Evolutionary conservation across 208 protist genomes (phyloP), one percentile per base, ranked within the genome.

Genomic region (Crithidia fasciculata): DNA sequence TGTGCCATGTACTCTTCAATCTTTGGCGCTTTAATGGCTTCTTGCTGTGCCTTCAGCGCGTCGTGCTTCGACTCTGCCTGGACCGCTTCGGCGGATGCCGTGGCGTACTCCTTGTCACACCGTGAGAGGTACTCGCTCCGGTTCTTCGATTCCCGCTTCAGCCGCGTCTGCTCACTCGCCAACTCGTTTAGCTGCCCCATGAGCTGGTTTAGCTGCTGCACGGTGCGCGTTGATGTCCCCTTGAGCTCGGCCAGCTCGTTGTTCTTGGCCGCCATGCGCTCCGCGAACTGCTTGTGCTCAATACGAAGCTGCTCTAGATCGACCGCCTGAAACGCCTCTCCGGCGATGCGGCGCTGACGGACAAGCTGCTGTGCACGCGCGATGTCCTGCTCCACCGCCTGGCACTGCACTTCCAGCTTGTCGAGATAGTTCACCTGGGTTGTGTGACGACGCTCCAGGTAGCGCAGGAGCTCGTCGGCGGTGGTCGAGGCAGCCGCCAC

Each of bases 291-390:
- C 76, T 98, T 90, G 68, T 99, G 98, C 69, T 98, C 97, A 78
- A 99, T 99, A 50, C 94, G 89, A 6, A 99, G 87, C 85, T 99
- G 97, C 54, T 98, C 95, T 76, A 99, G 98, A 71, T 99, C 97
- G 69, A 98, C 97, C 2, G 88, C 84, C 60, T 96, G 92, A 69
- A 99, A 95, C 9, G 92, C 89, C 52, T 97, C 95, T 15, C 97
- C 97, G 45, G 95, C 94, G 36, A 95, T 89, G 53, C 90, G 87
- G 43, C 96, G 90, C 76, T 97, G 92, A 18, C 95, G 87, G 16
- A 97, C 81, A 68, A 97, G 92, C 53, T 83, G 74, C 79, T 97
- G 95, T 2, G 86, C 67, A 56, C 96, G 94, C 13, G 75, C 67
- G 43, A 98, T 97, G 36, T 86, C 86, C 43, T 81, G 53, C 76